Evolutionary conservation across 2,329 filamentous ascomycete species (phyloP), one percentile per base, ranked within the genome.

Genomic region (Talaromyces sp.): DNA sequence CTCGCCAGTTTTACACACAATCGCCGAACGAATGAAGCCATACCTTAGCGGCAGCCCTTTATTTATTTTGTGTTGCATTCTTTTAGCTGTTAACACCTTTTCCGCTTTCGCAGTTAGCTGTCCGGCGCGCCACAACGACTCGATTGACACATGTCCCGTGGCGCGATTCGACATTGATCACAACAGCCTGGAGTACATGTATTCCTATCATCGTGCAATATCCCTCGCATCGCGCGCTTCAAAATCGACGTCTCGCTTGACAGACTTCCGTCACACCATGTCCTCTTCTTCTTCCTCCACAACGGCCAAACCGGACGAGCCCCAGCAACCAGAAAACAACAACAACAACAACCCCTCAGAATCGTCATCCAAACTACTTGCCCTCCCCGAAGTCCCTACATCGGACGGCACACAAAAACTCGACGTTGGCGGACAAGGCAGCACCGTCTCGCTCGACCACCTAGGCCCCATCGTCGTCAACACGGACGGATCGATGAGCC

Each of bases 391-490:
- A 17, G 35, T 43, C 8, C 43, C 57, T 1, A 14, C 58, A n/a
- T n/a, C 9, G 14, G 58, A 29, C 10, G 43, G 29, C 6, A 26
- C 53, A 4, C 41, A 54, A 43, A 61, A 93, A 81, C 89, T 95
- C 70, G 93, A 98, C 71, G 75, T 84, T 29, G 69, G 70, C 49
- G 64, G 65, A 9, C 66, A 67, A 8, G 70, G 68, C 29, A 69
- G 70, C 10, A 68, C 75, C 14, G 80, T 89, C 50, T 84, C 81
- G 55, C 81, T 92, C 9, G 87, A 90, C 69, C 81, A 85, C 63
- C 77, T 92, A 26, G 89, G 89, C 0, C 89, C 89, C 1, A 79
- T 92, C 67, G 88, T 93, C 1, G 86, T 92, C 58, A 89, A 91
- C 71, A 78, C 80, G 63, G 87, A 93, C 72, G 89, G 89, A 21